Evolutionary conservation across 441 rosid genomes (phyloP).

Genomic region (Jatropha podagrica): DNA sequence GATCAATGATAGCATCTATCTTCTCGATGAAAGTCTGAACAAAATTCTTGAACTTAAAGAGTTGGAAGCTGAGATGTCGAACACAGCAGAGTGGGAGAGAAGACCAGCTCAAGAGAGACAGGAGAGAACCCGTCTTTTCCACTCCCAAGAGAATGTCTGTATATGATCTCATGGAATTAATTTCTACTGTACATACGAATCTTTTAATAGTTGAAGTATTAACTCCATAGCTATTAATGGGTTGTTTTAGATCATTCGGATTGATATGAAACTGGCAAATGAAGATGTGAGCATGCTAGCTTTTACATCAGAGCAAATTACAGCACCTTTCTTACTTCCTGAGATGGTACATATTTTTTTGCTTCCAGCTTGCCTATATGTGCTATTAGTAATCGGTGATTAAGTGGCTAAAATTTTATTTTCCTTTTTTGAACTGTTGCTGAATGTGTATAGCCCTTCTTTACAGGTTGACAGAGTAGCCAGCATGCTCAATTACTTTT

Average conservation of each 20-base stretch:
- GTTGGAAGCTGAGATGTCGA: conserved; percentile 96
- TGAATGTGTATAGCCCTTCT: background rate
- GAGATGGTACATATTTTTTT: conserved; percentile 70
- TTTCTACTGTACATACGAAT: background rate
- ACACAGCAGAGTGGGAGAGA: conserved; percentile 87
- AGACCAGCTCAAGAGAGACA: conserved; percentile 97
- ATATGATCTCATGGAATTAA: background rate
- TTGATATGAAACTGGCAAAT: conserved; percentile 98
- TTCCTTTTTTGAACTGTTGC: background rate
- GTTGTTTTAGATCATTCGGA: conserved; percentile 72
- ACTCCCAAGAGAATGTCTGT: conserved; percentile 94
- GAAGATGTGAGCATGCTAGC: conserved; percentile 96
- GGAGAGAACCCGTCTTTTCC: conserved; percentile 92
- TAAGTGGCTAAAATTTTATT: background rate
- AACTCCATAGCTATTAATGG: conserved; percentile 1
- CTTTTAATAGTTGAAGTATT: background rate
- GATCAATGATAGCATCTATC: conserved; percentile 96
- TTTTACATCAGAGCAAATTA: conserved; percentile 93
- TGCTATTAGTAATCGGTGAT: background rate
- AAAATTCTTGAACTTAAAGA: conserved; percentile 95
- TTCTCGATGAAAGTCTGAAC: conserved; percentile 98
- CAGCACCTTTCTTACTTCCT: conserved; percentile 94
- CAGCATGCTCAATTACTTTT: conserved; percentile 94
- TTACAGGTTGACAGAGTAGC: conserved; percentile 96
- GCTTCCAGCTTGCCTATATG: background rate